Conservation (phyloP, 129 eudicot species). For the Apium graveolens region DNA sequence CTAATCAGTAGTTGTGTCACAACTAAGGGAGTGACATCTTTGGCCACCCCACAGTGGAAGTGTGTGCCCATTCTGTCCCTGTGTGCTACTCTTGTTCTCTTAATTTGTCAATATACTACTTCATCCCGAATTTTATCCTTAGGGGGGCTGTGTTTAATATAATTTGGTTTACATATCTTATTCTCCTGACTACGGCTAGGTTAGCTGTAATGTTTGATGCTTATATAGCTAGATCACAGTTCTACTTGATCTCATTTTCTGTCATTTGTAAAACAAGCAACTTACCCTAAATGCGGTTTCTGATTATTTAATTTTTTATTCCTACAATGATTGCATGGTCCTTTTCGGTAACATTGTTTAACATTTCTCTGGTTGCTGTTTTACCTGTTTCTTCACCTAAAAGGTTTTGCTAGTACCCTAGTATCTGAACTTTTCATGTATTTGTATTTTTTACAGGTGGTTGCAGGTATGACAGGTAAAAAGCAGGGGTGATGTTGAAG, state of each 20-base stretch:
- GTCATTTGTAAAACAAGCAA: not conserved
- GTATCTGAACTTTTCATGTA: not conserved
- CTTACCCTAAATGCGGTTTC: not conserved
- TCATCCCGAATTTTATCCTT: not conserved
- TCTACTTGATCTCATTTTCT: not conserved
- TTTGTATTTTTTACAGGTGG: conserved; percentile 33
- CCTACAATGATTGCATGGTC: not conserved
- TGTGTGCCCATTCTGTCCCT: not conserved
- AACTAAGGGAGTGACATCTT: not conserved
- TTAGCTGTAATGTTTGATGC: not conserved
- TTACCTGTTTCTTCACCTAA: conserved; percentile 3
- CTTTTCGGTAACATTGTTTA: not conserved
- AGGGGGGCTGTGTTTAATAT: not conserved
- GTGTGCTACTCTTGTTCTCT: not conserved
- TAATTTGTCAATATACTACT: not conserved
- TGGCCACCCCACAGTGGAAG: not conserved
- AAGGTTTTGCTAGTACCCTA: not conserved
- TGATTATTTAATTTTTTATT: not conserved
- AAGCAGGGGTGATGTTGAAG: conserved; percentile 25
- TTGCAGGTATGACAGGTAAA: conserved; percentile 64
- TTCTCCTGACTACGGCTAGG: not conserved
- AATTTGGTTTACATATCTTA: not conserved
- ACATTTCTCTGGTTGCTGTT: not conserved
- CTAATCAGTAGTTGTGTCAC: not conserved
- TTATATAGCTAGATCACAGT: not conserved